Evolutionary conservation across 805 yeast genomes (phyloP).

Genomic region (Brettanomyces anomalus): DNA sequence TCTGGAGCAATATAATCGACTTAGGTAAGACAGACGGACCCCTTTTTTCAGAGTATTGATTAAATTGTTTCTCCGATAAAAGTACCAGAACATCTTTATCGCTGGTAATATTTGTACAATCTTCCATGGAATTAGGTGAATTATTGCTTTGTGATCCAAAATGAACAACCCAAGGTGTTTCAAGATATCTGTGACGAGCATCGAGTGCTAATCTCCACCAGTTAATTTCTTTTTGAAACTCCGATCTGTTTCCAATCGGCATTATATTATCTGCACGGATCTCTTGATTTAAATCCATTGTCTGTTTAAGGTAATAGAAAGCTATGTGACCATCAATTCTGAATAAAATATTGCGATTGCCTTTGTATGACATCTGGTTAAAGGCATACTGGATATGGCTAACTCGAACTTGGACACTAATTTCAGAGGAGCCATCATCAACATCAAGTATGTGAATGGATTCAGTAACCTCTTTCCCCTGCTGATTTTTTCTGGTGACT

Average conservation of each 20-base stretch:
- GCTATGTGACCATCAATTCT: constrained; percentile 19
- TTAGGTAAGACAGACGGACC: too few relatives aligned
- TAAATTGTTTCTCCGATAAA: too few relatives aligned
- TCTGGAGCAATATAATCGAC: too few relatives aligned
- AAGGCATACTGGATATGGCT: not conserved
- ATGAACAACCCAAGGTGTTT: constrained; percentile 28
- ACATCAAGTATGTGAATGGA: constrained; percentile 17
- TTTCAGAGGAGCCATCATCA: constrained; percentile 24
- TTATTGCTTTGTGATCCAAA: not conserved
- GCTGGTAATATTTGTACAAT: not conserved
- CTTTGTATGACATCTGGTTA: constrained; percentile 7
- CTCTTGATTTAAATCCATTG: constrained; percentile 16
- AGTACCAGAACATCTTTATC: too few relatives aligned
- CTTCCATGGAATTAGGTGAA: not conserved
- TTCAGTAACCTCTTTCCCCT: not conserved
- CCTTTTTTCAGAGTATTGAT: too few relatives aligned
- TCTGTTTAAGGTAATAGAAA: constrained; percentile 2
- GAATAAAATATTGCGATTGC: constrained; percentile 19
- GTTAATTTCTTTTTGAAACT: constrained; percentile 22
- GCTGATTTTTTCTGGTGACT: not conserved
- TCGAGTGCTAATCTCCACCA: constrained; percentile 28
- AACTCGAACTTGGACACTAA: constrained; percentile 21
- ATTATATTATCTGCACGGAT: constrained; percentile 22
- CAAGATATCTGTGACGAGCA: constrained; percentile 10
- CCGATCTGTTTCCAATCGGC: constrained; percentile 13